phyloP scores from a whole-genome alignment of 2,329 filamentous ascomycete species.

The Xylaria polymorpha region DNA sequence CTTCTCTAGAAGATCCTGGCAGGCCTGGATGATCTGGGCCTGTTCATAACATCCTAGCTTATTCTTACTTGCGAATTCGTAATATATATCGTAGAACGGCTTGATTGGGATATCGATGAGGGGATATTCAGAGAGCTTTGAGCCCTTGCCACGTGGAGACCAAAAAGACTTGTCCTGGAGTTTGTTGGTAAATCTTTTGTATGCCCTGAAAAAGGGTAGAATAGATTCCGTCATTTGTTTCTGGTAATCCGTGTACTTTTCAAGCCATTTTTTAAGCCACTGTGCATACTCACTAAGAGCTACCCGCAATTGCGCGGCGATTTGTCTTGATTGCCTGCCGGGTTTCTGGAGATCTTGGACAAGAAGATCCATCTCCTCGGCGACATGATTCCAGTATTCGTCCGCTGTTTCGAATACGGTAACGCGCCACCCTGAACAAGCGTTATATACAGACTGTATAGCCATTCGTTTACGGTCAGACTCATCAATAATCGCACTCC shows the following conservation, averaged over 20 bases:
- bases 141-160: no score
- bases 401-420: background rate
- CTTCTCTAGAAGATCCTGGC: no score
- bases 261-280: background rate
- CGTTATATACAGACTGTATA: background rate
- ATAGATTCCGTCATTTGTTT: background rate
- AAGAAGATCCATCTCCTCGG: background rate
- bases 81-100: no score
- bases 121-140: no score
- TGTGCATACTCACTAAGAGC: background rate
- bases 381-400: background rate
- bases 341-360: slow-evolving; percentile 1
- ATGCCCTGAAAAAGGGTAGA: no score
- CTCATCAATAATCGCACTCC: background rate
- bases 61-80: no score
- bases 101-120: no score
- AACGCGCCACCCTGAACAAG: background rate
- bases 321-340: background rate
- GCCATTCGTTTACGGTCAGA: slow-evolving; percentile 1
- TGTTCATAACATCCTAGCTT: no score
- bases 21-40: no score
- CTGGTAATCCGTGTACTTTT: background rate
- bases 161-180: no score
- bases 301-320: background rate
- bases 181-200: no score